Evolutionary conservation across 1,284 basidiomycete species (phyloP), one percentile per base, ranked within the genome.

Genomic region (Sporisorium exsertum): DNA sequence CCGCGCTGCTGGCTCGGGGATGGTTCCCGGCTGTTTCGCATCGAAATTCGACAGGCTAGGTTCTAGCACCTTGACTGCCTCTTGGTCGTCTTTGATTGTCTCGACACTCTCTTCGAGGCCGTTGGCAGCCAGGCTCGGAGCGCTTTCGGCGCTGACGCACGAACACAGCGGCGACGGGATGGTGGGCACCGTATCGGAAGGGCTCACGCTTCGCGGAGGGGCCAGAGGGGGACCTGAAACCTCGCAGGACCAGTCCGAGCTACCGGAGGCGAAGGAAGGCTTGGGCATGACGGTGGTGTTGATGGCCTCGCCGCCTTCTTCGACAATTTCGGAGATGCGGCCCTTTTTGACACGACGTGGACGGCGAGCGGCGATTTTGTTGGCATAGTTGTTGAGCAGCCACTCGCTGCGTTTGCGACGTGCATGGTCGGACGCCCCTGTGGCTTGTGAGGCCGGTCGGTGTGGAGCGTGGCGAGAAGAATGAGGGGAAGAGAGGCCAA

Each of bases 151-250:
- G 20, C 56, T 74, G 45, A 78, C 64, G 52, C 78, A 79, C 10
- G 71, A 73, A 54, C 72, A 80, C n/a, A 84, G 65, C 3, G 83
- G 83, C 15, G 82, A 83, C 13, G 81, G 77, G 2, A 82, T 55
- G 18, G 76, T 65, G 13, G 83, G 83, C 0, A 82, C 72, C 1
- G 81, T 83, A 24, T 84, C 81, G 43, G 74, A 77, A 6, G 82
- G 78, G 49, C 67, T 77, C 16, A 81, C 58, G 33, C 67, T 68
- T 13, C 74, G 66, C 15, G 70, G 75, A 20, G 82, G 77, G 1
- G 72, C 71, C 5, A 75, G 54, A 1, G 77, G 81, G 13, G 79
- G 78, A 9, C 79, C 79, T 6, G 65, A 55, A 10, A 81, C 71
- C 13, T 84, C 81, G 37, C 67, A 71, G 0, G 70, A 55, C 74